Evolutionary conservation across 164 flowering plant genomes (phyloP).

Genomic region (Magnolia officinalis): DNA sequence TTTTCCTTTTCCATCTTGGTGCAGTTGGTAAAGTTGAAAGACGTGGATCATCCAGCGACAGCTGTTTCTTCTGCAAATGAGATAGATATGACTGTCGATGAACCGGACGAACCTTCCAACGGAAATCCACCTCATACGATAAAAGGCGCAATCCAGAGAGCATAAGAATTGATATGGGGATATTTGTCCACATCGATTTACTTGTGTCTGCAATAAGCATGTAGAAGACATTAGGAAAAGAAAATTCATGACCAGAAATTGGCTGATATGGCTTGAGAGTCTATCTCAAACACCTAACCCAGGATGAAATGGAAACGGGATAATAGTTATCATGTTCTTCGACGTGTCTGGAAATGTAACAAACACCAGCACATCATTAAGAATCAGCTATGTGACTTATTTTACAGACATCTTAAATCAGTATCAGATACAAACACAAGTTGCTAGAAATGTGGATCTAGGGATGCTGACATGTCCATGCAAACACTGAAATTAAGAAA

Average conservation of each 20-base stretch:
- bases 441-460: too few relatives aligned
- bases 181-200: slow-evolving; percentile 93
- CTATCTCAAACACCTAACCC: slow-evolving; percentile 10
- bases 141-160: slow-evolving; percentile 56
- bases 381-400: too few relatives aligned
- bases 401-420: too few relatives aligned
- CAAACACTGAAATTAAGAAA: too few relatives aligned
- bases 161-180: slow-evolving; percentile 72
- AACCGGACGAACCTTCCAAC: slow-evolving; percentile 46
- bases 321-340: too few relatives aligned
- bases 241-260: background rate
- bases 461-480: too few relatives aligned
- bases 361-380: too few relatives aligned
- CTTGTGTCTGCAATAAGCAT: slow-evolving; percentile 54
- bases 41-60: slow-evolving; percentile 74
- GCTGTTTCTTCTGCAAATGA: slow-evolving; percentile 71
- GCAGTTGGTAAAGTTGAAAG: slow-evolving; percentile 47
- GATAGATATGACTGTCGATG: slow-evolving; percentile 52
- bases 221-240: background rate
- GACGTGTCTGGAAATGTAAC: too few relatives aligned
- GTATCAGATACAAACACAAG: too few relatives aligned
- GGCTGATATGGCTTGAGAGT: background rate
- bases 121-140: slow-evolving; percentile 66
- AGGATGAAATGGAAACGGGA: slow-evolving; percentile 29
- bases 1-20: slow-evolving; percentile 69